Percentiles rank a stretch among this genome's conserved stretches.
These are phyloP conservation scores for Gossypium thurberi DNA, from an alignment of 345 rosid species.

Conservation along the genomic window DNA sequence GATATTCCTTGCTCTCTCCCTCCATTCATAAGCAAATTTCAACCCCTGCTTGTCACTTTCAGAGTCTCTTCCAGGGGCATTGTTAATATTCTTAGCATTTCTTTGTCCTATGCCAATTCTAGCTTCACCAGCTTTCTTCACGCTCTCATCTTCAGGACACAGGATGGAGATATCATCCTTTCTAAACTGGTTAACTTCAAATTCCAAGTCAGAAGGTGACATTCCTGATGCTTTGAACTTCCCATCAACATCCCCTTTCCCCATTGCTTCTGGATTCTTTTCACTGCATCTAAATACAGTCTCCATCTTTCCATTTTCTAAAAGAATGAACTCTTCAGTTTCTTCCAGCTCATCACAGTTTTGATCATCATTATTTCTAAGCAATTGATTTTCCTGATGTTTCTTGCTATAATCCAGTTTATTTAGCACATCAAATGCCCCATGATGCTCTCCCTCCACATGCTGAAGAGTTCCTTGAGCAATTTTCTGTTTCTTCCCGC, in stretches of 20 bases:
- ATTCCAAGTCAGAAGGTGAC: conserved; percentile 14
- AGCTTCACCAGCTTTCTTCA: conserved; percentile 18
- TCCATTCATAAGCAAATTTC: conserved; percentile 25
- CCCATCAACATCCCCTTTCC: conserved; percentile 10
- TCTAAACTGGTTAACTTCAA: conserved; percentile 5
- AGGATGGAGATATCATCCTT: conserved; percentile 17
- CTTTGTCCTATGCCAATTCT: conserved; percentile 23
- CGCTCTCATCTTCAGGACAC: conserved; percentile 12
- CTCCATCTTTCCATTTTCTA: conserved; percentile 20
- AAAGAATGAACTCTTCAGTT: conserved; percentile 20
- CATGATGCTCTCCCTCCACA: conserved; percentile 12
- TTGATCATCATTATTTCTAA: conserved; percentile 21
- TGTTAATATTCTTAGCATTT: conserved; percentile 22
- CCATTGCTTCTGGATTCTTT: conserved; percentile 26
- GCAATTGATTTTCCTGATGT: conserved; percentile 19
- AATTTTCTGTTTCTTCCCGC: conserved; percentile 12
- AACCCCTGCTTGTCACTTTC: conserved; percentile 26
- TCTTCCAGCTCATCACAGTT: conserved; percentile 20
- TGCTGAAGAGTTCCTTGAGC: conserved; percentile 16
- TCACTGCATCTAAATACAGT: conserved; percentile 18
- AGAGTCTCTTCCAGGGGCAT: conserved; percentile 14
- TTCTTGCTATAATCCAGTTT: conserved; percentile 20
- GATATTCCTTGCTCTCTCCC: conserved; percentile 23
- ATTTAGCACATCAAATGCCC: conserved; percentile 14
- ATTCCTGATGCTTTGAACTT: conserved; percentile 17